A percentile compares a stretch with the other conserved stretches of the same genome.
Conservation (phyloP, 2,329 filamentous ascomycete species). For the Paraconiothyrium brasiliense region DNA sequence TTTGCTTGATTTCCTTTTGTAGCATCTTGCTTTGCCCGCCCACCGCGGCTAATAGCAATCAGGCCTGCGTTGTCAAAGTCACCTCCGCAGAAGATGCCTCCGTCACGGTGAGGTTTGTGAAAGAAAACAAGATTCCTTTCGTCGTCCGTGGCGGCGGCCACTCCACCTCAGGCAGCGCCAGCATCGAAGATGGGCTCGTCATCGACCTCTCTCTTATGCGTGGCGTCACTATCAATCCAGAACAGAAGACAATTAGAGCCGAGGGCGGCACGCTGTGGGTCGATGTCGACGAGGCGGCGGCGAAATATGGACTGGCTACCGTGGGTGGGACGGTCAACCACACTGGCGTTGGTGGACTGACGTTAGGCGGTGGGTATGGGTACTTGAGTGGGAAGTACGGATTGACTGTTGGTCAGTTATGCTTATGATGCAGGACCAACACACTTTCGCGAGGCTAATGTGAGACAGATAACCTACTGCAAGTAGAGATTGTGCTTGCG, state of each 20-base stretch:
- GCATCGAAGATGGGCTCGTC: conserved; percentile 63
- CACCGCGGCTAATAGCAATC: not conserved
- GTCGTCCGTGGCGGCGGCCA: conserved; percentile 67
- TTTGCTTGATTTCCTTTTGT: not conserved
- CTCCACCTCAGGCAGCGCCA: conserved; percentile 62
- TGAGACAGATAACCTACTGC: conserved; percentile 49
- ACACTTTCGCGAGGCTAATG: not conserved
- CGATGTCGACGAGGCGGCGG: conserved; percentile 64
- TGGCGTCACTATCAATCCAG: conserved; percentile 58
- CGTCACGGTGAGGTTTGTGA: conserved; percentile 34
- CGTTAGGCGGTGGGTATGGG: conserved; percentile 66
- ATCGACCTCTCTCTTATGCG: conserved; percentile 65
- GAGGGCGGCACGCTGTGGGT: conserved; percentile 64
- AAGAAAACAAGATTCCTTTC: conserved; percentile 55
- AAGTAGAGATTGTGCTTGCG: conserved; percentile 45
- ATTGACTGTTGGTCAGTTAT: conserved; percentile 58
- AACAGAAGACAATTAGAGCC: conserved; percentile 57
- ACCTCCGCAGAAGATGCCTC: conserved; percentile 31
- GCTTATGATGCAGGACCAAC: not conserved
- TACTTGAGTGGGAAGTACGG: conserved; percentile 65
- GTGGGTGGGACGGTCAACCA: conserved; percentile 71
- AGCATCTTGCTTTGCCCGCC: not conserved
- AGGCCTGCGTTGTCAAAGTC: conserved; percentile 36
- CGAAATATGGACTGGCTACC: conserved; percentile 63
- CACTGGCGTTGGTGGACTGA: conserved; percentile 68